Evolutionary conservation across 352 stramenopile species (phyloP), one percentile per base, ranked within the genome.

Genomic region (Discostella stelligera): DNA sequence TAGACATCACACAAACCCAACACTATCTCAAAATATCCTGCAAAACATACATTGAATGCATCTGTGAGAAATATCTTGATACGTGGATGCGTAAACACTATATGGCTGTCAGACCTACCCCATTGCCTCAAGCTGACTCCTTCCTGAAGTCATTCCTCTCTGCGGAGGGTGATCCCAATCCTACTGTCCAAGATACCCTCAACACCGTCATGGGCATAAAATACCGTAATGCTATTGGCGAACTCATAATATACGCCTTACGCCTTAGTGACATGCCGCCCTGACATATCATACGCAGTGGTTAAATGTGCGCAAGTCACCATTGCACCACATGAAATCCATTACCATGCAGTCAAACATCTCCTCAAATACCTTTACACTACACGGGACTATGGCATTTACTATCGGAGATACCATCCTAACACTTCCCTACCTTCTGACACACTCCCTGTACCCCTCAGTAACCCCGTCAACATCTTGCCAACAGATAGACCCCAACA

Each of bases 231-330:
- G 50, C n/a, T 6, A 64, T 79, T 37, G 77, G 77, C 0, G 71
- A 84, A 61, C 20, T 84, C 18, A 84, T 80, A n/a, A n/a, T n/a
- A n/a, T n/a, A n/a, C n/a, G n/a, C n/a, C n/a, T 5, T 81, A 71
- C 20, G 77, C 77, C 4, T 55, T 77, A 37, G 32, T 62, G 1
- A 63, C 64, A 3, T 52, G 14, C 14, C 30, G 64, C 20, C 52
- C 62, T 37, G 62, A 70, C 30, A 16, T 70, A 21, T 46, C 46
- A 3, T 70, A 30, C 20, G 50, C 48, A 3, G 44, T n/a, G 4
- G 27, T 65, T 7, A 65, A 65, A 65, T n/a, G 30, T 49, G 30
- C 56, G 2, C 56, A 65, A 16, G 14, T 3, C 0, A 65, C n/a
- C 7, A 16, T 30, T 14, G 8, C 3, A 30, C 56, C 56, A 10